phyloP scores from a whole-genome alignment of 2,329 filamentous ascomycete species.

The Corynespora cassiicola region DNA sequence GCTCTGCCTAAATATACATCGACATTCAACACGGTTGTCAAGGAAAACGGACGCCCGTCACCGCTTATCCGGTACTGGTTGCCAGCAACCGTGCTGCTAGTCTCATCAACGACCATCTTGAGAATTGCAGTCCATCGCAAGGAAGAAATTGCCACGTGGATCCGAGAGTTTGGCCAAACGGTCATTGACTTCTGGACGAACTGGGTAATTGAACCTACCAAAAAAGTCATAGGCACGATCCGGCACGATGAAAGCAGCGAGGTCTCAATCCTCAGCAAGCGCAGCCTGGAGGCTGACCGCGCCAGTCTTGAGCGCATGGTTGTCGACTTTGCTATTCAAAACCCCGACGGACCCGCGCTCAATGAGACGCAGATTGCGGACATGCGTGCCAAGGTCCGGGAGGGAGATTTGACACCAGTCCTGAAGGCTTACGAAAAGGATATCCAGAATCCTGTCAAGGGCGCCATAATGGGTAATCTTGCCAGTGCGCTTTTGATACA shows the following conservation, averaged over 20 bases:
- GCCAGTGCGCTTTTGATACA: conserved; percentile 92
- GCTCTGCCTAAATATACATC: conserved; percentile 72
- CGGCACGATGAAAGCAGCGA: conserved; percentile 91
- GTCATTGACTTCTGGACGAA: conserved; percentile 91
- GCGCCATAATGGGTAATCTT: conserved; percentile 84
- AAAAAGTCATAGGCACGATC: conserved; percentile 87
- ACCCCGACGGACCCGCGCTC: conserved; percentile 69
- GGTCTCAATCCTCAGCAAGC: conserved; percentile 94
- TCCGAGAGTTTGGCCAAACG: conserved; percentile 79
- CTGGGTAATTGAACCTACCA: conserved; percentile 88
- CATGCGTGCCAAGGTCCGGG: conserved; percentile 79
- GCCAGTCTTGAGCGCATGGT: conserved; percentile 97
- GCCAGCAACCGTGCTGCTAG: conserved; percentile 70
- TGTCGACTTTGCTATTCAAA: conserved; percentile 89
- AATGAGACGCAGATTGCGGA: conserved; percentile 74
- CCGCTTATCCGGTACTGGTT: conserved; percentile 86
- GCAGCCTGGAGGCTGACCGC: conserved; percentile 87
- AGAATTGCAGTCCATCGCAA: conserved; percentile 76
- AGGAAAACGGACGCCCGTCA: conserved; percentile 76
- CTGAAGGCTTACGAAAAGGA: conserved; percentile 91
- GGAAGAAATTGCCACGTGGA: conserved; percentile 80
- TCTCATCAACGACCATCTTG: conserved; percentile 84
- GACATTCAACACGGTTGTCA: conserved; percentile 63
- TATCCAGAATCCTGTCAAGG: conserved; percentile 79
- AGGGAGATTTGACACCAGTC: conserved; percentile 92